Percentiles rank a stretch among this genome's conserved stretches.
Evolutionary conservation across 441 rosid genomes (phyloP).

Genomic region (Erysimum pusillum): DNA sequence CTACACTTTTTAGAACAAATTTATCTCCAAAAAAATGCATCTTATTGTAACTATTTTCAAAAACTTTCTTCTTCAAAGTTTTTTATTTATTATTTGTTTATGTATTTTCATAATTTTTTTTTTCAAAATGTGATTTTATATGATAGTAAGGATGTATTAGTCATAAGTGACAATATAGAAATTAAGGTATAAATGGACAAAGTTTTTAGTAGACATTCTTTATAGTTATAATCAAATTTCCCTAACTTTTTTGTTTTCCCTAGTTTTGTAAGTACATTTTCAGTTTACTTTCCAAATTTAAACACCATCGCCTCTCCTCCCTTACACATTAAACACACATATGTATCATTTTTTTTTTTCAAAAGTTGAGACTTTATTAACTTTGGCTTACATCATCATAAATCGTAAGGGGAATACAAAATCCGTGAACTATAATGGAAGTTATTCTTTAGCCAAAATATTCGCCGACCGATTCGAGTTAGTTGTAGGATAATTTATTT

Average conservation of each 20-base stretch:
- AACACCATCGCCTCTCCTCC: neutral
- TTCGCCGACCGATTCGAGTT: neutral
- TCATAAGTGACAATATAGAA: too few relatives aligned
- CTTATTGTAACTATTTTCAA: too few relatives aligned
- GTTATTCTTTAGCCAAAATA: neutral
- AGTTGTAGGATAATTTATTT: neutral
- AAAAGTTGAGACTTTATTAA: neutral
- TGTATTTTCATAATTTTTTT: too few relatives aligned
- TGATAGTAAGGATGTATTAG: too few relatives aligned
- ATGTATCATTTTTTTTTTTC: neutral
- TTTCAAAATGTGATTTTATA: too few relatives aligned
- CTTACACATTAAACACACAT: neutral
- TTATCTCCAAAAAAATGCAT: too few relatives aligned
- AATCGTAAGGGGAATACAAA: neutral
- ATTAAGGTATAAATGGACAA: too few relatives aligned
- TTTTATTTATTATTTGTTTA: too few relatives aligned
- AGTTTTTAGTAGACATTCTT: too few relatives aligned
- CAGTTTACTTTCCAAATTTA: neutral
- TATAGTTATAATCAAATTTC: too few relatives aligned
- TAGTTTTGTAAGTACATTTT: neutral
- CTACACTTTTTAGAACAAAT: too few relatives aligned
- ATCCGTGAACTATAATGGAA: neutral
- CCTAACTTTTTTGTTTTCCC: neutral
- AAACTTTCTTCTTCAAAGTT: too few relatives aligned
- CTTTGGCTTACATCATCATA: neutral